Evolutionary conservation across 805 yeast genomes (phyloP), one percentile per base, ranked within the genome.

Genomic region (Zygoascus biomembranicola): DNA sequence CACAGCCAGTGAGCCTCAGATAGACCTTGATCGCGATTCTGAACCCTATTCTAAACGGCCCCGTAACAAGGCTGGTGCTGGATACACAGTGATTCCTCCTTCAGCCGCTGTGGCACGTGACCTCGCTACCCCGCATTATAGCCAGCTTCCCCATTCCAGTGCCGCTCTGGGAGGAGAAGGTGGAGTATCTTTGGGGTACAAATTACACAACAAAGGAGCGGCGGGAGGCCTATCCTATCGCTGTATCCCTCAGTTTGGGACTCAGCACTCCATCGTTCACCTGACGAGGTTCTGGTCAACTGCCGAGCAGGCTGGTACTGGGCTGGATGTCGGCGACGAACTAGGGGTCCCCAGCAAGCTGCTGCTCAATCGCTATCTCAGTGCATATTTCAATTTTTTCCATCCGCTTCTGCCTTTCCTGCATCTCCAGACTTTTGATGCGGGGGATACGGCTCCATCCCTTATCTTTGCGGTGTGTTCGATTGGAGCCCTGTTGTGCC

Each of bases 401-500:
- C 72, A 69, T 47, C 69, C 70, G 4, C 55, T 52, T 26, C 58
- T 66, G 35, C 72, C 72, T 3, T 63, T 69, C 53, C 47, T 69
- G 20, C 71, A 69, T 51, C 55, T 59, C 4, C 67, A 64, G 26
- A 59, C 69, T 6, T 69, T 69, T 53, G 57, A 63, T 32, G 66
- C 69, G 1, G 55, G 56, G 26, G 53, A 57, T 1, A 59, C 63
- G 2, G 61, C 70, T 8, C 68, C 66, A 13, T 60, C 67, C 9
- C 59, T 69, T 2, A 52, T 69, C 23, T 63, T 65, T 26, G 63
- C 70, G 1, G 61, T 68, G 8, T 63, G 69, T 49, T 61, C 71
- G 4, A 57, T 69, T 37, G 72, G 72, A 8, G 69, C 72, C 0
- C 56, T 61, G 14, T 52, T 65, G 11, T 60, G 66, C 49, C 60